These are phyloP conservation scores for Quaeritorhiza haematococci DNA, from an alignment of 371 early-diverging fungal genomes.

Conservation along the genomic window DNA sequence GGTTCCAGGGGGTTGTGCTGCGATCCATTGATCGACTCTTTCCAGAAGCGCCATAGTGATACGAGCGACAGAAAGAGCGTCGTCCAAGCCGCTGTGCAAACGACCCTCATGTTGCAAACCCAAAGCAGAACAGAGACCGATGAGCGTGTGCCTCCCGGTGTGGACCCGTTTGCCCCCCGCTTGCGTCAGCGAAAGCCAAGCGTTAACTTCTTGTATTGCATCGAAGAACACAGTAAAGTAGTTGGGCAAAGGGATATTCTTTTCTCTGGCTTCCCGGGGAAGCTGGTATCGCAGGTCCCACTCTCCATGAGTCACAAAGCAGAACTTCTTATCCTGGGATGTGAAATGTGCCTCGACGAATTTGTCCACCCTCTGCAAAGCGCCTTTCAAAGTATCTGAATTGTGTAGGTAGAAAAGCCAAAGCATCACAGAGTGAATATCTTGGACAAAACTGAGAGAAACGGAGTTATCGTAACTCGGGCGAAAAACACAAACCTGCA, in stretches of 20 bases:
- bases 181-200: no score
- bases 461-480: neutral
- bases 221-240: slow-evolving; percentile 69
- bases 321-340: slow-evolving; percentile 54
- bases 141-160: slow-evolving; percentile 37
- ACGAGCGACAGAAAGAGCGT: slow-evolving; percentile 56
- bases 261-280: slow-evolving; percentile 65
- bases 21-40: neutral
- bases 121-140: slow-evolving; percentile 59
- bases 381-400: slow-evolving; percentile 44
- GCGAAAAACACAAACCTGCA: slow-evolving; percentile 33
- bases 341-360: slow-evolving; percentile 57
- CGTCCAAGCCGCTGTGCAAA: slow-evolving; percentile 56
- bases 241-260: slow-evolving; percentile 54
- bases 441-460: neutral
- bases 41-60: slow-evolving; percentile 30
- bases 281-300: slow-evolving; percentile 71
- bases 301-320: slow-evolving; percentile 72
- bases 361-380: slow-evolving; percentile 50
- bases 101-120: slow-evolving; percentile 44
- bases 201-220: slow-evolving; percentile 67
- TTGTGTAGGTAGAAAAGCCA: no score
- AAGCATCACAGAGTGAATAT: neutral
- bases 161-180: no score
- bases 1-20: slow-evolving; percentile 46